phyloP scores from a whole-genome alignment of 2,329 filamentous ascomycete genomes.

The Alternaria arborescens region DNA sequence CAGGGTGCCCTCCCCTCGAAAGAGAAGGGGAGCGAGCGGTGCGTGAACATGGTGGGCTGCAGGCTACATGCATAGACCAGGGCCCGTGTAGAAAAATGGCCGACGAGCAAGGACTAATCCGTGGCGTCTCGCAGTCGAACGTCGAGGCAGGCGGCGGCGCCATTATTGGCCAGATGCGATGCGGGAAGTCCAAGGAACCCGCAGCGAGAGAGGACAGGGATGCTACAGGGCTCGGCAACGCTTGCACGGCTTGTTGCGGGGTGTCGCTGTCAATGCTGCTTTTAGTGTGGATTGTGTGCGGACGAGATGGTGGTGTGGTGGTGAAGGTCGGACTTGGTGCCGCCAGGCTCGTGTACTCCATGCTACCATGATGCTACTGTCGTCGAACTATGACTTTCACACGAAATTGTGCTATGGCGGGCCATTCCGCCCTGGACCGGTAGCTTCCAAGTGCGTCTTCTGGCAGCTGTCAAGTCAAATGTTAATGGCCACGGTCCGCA shows the following conservation, averaged over 20 bases:
- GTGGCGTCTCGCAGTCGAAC: slow-evolving; percentile 49
- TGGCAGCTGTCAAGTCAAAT: slow-evolving; percentile 50
- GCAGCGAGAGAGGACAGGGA: slow-evolving; percentile 41
- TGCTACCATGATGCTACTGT: slow-evolving; percentile 32
- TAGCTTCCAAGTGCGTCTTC: slow-evolving; percentile 37
- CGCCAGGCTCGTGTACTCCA: slow-evolving; percentile 36
- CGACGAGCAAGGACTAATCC: slow-evolving; percentile 51
- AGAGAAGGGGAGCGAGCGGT: slow-evolving; percentile 43
- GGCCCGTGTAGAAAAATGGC: slow-evolving; percentile 51
- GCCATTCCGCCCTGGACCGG: slow-evolving; percentile 19
- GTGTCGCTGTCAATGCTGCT: slow-evolving; percentile 44
- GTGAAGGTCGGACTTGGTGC: slow-evolving; percentile 30
- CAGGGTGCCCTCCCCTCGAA: slow-evolving; percentile 45
- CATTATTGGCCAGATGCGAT: slow-evolving; percentile 50
- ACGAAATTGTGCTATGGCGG: slow-evolving; percentile 1
- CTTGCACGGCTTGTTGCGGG: slow-evolving; percentile 51
- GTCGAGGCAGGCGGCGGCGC: slow-evolving; percentile 44
- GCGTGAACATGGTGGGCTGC: slow-evolving; percentile 48
- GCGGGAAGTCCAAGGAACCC: slow-evolving; percentile 51
- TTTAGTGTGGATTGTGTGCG: slow-evolving; percentile 33
- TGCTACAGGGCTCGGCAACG: slow-evolving; percentile 53
- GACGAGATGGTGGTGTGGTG: slow-evolving; percentile 28
- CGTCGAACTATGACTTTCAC: slow-evolving; percentile 37
- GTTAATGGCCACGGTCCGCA: slow-evolving; percentile 41
- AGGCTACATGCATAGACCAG: slow-evolving; percentile 45